These are phyloP conservation scores for Fomitopsis schrenkii DNA, from an alignment of 1,284 basidiomycete species.

Conservation along the genomic window DNA sequence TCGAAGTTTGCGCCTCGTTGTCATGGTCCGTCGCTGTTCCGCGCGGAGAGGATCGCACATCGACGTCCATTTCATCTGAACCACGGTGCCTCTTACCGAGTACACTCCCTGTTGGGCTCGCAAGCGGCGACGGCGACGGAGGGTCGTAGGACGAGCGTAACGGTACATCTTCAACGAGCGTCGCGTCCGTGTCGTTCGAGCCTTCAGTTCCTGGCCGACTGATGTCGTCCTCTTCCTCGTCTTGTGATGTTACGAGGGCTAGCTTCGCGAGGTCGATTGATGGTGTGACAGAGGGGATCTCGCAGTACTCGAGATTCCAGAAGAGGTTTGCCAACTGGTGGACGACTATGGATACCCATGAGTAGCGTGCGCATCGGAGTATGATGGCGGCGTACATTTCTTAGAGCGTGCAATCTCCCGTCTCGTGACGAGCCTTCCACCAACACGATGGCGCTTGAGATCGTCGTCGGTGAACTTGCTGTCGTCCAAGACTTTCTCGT, in stretches of 20 bases:
- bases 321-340: constrained; percentile 77
- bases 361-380: constrained; percentile 7
- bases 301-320: constrained; percentile 68
- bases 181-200: constrained; percentile 82
- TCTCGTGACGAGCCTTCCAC: constrained; percentile 77
- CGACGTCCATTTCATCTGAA: constrained; percentile 42
- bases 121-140: constrained; percentile 20
- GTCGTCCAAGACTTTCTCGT: constrained; percentile 53
- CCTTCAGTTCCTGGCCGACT: constrained; percentile 68
- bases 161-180: constrained; percentile 72
- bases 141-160: constrained; percentile 21
- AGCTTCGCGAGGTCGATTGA: constrained; percentile 86
- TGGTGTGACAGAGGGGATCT: constrained; percentile 72
- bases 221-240: constrained; percentile 79
- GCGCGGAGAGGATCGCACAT: constrained; percentile 8
- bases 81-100: constrained; percentile 71
- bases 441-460: constrained; percentile 78
- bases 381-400: constrained; percentile 57
- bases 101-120: constrained; percentile 42
- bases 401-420: constrained; percentile 80
- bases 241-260: constrained; percentile 86
- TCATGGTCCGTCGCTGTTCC: neutral
- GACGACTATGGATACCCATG: constrained; percentile 52
- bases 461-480: constrained; percentile 76
- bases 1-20: neutral